Evolutionary conservation across 805 yeast species (phyloP).

Genomic region (Hanseniaspora nectarophila): DNA sequence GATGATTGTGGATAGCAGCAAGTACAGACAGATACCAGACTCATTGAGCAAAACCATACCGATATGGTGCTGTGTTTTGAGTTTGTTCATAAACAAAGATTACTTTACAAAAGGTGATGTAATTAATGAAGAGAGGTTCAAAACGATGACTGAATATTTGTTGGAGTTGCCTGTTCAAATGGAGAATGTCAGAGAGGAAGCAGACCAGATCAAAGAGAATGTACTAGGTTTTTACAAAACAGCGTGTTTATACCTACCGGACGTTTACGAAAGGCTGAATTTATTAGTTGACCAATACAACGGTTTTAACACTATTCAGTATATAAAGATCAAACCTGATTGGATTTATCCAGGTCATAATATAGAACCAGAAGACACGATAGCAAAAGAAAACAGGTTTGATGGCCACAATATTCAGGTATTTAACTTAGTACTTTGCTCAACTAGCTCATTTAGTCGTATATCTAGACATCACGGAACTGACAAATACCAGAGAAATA

Average conservation of each 20-base stretch:
- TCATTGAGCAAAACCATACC: slow-evolving; percentile 79
- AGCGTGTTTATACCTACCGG: background rate
- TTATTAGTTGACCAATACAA: too few species aligned
- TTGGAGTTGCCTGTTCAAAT: slow-evolving; percentile 2
- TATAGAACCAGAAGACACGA: background rate
- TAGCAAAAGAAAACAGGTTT: background rate
- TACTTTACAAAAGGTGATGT: background rate
- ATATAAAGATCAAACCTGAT: background rate
- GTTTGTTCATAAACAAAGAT: slow-evolving; percentile 32
- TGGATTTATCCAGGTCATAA: slow-evolving; percentile 9
- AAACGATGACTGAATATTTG: background rate
- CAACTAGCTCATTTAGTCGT: background rate
- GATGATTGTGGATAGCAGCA: slow-evolving; percentile 67
- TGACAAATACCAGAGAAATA: background rate
- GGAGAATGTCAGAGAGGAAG: background rate
- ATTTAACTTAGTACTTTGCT: background rate
- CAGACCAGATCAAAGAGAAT: background rate
- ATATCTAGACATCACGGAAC: slow-evolving; percentile 10
- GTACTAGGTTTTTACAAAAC: background rate
- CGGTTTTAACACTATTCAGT: background rate
- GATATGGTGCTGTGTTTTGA: slow-evolving; percentile 79
- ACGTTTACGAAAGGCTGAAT: background rate
- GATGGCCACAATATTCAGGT: background rate
- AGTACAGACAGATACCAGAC: slow-evolving; percentile 81
- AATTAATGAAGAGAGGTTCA: background rate